These are phyloP conservation scores for Leucocoprinus sp. DNA, from an alignment of 768 basidiomycete genomes.

Conservation along the genomic window DNA sequence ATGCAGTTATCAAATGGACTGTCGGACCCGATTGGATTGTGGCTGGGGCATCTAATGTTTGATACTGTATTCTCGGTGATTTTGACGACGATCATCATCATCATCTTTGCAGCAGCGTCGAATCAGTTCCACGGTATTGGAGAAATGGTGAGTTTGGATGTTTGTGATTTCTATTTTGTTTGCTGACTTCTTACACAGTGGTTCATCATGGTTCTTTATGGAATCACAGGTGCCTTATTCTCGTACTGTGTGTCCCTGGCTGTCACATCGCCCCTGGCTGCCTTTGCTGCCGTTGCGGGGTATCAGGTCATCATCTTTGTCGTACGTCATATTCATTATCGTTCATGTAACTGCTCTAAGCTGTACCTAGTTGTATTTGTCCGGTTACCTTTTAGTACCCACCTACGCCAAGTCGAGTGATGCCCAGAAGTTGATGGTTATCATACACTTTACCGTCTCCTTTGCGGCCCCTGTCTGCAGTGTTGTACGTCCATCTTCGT, in stretches of 20 bases:
- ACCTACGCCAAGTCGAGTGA: slow-evolving; percentile 62
- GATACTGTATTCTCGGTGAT: slow-evolving; percentile 54
- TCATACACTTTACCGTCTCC: slow-evolving; percentile 64
- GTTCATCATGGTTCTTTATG: slow-evolving; percentile 63
- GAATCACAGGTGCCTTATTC: slow-evolving; percentile 59
- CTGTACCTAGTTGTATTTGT: slow-evolving; percentile 44
- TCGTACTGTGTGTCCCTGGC: slow-evolving; percentile 58
- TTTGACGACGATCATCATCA: slow-evolving; percentile 54
- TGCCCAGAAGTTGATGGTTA: slow-evolving; percentile 46
- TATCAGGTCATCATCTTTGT: slow-evolving; percentile 68
- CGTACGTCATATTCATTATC: slow-evolving; percentile 31
- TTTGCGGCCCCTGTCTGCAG: slow-evolving; percentile 62
- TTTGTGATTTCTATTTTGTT: not conserved
- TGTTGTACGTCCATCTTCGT: slow-evolving; percentile 37
- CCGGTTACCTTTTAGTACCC: slow-evolving; percentile 60
- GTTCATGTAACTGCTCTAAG: not conserved
- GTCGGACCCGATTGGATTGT: slow-evolving; percentile 58
- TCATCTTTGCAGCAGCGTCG: slow-evolving; percentile 49
- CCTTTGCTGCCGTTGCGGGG: slow-evolving; percentile 65
- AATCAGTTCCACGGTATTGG: slow-evolving; percentile 66
- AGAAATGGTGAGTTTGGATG: slow-evolving; percentile 36
- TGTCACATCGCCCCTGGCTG: slow-evolving; percentile 57
- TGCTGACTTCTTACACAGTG: slow-evolving; percentile 35
- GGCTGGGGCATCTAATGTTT: slow-evolving; percentile 74
- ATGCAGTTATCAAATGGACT: slow-evolving; percentile 80